A percentile compares a stretch with the other conserved stretches of the same genome.
Evolutionary conservation across 305 asterid genomes (phyloP).

Genomic region (Plantago coronopus): DNA sequence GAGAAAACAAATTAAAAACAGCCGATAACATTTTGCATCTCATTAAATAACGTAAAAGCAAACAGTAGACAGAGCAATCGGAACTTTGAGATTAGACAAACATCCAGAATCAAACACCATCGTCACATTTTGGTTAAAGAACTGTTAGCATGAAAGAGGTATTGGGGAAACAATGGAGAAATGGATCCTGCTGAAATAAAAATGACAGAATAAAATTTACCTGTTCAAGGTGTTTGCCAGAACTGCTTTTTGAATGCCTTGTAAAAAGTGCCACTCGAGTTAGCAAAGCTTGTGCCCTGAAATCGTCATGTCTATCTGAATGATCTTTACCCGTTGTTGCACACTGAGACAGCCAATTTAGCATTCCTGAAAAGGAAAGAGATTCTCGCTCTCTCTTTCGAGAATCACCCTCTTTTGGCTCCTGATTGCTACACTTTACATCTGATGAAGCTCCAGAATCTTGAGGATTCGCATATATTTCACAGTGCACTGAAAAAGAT

Average conservation of each 20-base stretch:
- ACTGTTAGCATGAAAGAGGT: not conserved
- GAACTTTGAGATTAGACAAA: not conserved
- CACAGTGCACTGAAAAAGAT: too few species aligned
- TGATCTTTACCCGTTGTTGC: constrained; percentile 53
- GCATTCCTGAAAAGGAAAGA: constrained; percentile 38
- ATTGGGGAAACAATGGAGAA: not conserved
- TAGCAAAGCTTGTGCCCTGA: constrained; percentile 50
- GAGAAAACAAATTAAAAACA: not conserved
- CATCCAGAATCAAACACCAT: not conserved
- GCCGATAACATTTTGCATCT: not conserved
- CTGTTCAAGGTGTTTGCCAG: constrained; percentile 40
- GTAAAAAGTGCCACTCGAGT: constrained; percentile 44
- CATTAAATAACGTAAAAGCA: not conserved
- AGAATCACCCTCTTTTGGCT: constrained; percentile 41
- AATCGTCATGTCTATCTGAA: constrained; percentile 32
- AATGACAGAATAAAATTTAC: constrained; percentile 34
- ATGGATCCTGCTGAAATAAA: constrained; percentile 6
- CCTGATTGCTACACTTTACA: constrained; percentile 40
- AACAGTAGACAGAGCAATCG: not conserved
- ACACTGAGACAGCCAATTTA: constrained; percentile 46
- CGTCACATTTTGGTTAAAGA: not conserved
- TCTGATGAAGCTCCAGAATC: constrained; percentile 37
- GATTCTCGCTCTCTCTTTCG: constrained; percentile 62
- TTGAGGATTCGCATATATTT: constrained; percentile 47
- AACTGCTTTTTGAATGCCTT: constrained; percentile 28